Evolutionary conservation across 192 early-diverging fungal genomes (phyloP), one percentile per base, ranked within the genome.

Genomic region (Coemansia sp.): DNA sequence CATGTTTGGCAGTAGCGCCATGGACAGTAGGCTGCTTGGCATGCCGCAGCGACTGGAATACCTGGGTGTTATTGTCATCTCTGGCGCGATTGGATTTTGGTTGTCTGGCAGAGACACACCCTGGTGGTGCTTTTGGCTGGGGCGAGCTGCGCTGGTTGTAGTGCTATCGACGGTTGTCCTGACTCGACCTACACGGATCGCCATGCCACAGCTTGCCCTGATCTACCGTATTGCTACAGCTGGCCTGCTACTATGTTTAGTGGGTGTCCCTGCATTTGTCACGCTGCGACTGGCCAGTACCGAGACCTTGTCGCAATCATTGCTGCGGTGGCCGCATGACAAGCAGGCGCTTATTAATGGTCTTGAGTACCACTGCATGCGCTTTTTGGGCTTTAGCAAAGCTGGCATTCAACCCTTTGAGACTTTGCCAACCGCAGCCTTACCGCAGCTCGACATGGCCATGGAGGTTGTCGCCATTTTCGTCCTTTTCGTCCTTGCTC

Each of bases 271-370:
- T 40, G 34, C 49, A 46, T 24, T 71, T 63, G 33, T 24, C 47
- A 64, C 70, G 16, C 7, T 64, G 24, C 60, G 59, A 13, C 33
- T 38, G 36, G 59, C 31, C 13, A 40, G 59, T 10, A 38, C 18
- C n/a, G 59, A 34, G 31, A 3, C 34, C n/a, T 61, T 18, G 59
- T 18, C 59, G 18, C 59, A 33, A 34, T 13, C 59, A 22, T 40
- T 70, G 63, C 47, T 66, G 65, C 77, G 73, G 65, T 79, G 77
- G 77, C 68, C 72, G 65, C 72, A 54, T 31, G 68, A 65, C 24
- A 74, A 61, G 63, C 68, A 40, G 12, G 13, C 44, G 34, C 34
- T 54, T 36, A 55, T 36, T 31, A 41, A 47, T 34, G 40, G 16
- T 3, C n/a, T 71, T n/a, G 20, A 46, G 63, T 51, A 22, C n/a